phyloP scores from a whole-genome alignment of 2,329 filamentous ascomycete genomes.

The Periconia macrospinosa region DNA sequence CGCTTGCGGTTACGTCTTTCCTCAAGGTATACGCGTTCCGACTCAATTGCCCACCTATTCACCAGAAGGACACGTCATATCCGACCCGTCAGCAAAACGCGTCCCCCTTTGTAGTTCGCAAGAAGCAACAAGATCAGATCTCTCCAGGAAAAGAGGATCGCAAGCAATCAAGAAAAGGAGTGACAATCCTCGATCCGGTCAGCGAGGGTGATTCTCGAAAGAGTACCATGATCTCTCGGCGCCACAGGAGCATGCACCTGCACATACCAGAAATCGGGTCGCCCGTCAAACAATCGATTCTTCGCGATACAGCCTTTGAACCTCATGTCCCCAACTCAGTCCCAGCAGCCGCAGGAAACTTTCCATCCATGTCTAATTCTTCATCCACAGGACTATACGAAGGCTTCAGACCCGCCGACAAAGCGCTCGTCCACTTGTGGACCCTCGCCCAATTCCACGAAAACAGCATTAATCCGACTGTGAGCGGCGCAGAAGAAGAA shows the following conservation, averaged over 20 bases:
- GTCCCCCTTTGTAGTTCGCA: conserved; percentile 82
- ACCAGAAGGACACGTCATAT: conserved; percentile 73
- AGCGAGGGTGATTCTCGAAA: conserved; percentile 36
- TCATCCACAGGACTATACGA: conserved; percentile 29
- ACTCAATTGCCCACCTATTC: conserved; percentile 77
- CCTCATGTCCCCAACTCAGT: conserved; percentile 25
- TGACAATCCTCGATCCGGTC: conserved; percentile 68
- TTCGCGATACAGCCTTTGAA: conserved; percentile 44
- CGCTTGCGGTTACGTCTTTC: conserved; percentile 83
- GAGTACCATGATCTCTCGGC: conserved; percentile 19
- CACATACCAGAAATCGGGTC: conserved; percentile 36
- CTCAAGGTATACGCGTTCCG: conserved; percentile 90
- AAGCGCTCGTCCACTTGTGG: conserved; percentile 82
- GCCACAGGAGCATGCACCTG: conserved; percentile 24
- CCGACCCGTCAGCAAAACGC: conserved; percentile 77
- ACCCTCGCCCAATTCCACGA: conserved; percentile 84
- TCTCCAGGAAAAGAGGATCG: conserved; percentile 63
- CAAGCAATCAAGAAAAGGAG: conserved; percentile 65
- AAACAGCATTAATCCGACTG: conserved; percentile 82
- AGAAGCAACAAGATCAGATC: conserved; percentile 55
- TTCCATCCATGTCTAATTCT: conserved; percentile 30
- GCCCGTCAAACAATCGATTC: conserved; percentile 45
- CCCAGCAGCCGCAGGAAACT: conserved; percentile 17
- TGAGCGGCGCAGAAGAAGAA: conserved; percentile 73
- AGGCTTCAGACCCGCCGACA: conserved; percentile 63